Percentiles rank a stretch among this genome's conserved stretches.
phyloP scores from a whole-genome alignment of 805 yeast genomes.

The Wickerhamiella occidentalis region DNA sequence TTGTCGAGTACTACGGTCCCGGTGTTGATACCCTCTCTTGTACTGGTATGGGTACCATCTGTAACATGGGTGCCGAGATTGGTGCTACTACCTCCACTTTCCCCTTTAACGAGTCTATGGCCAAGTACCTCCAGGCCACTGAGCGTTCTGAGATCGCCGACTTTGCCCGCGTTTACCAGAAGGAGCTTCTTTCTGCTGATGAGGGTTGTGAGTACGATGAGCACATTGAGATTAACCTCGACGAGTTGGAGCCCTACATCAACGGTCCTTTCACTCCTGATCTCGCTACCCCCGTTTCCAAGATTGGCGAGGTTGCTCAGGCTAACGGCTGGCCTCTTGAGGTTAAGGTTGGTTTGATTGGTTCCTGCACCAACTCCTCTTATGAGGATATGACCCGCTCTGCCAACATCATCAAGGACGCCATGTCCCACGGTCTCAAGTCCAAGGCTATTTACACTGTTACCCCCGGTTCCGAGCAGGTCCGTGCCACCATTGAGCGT shows the following conservation, averaged over 20 bases:
- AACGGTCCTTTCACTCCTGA: constrained; percentile 99
- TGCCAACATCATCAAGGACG: constrained; percentile 82
- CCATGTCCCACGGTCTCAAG: constrained; percentile 80
- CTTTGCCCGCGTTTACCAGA: constrained; percentile 57
- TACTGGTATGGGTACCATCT: constrained; percentile 98
- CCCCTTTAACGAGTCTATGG: constrained; percentile 91
- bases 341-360: constrained; percentile 89
- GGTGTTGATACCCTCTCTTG: constrained; percentile 88
- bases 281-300: constrained; percentile 87
- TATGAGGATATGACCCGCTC: constrained; percentile 98
- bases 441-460: constrained; percentile 86
- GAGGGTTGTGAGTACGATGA: constrained; percentile 90
- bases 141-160: constrained; percentile 76
- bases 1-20: constrained; percentile 91
- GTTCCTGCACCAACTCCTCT: constrained; percentile 97
- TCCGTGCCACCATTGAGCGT: constrained; percentile 94
- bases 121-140: constrained; percentile 75
- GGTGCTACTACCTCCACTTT: constrained; percentile 97
- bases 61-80: constrained; percentile 99
- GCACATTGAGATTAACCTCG: constrained; percentile 78
- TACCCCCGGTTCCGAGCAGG: constrained; percentile 97
- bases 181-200: constrained; percentile 57
- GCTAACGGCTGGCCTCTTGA: constrained; percentile 86
- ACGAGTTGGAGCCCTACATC: constrained; percentile 84
- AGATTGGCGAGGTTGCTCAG: constrained; percentile 69